Base-by-base conservation (phyloP, 2,329 filamentous ascomycete genomes). In the Hypoxylon sp. region DNA sequence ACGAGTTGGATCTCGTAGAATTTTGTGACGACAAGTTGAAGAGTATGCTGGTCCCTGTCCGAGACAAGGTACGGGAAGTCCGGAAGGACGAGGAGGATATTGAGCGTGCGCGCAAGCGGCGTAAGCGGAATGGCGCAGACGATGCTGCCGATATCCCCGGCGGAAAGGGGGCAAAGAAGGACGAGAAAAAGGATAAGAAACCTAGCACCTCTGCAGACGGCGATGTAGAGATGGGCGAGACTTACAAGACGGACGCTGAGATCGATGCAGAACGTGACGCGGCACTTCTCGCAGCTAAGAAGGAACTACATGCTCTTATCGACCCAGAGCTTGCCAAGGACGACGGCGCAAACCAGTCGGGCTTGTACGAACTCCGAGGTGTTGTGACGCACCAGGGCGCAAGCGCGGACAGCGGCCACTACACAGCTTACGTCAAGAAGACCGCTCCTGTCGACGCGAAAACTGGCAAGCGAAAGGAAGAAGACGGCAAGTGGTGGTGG, bases 401-500 rank as follows among this genome's bases (percentile, higher is more conserved):
- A 63, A 97, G 94, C 76, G 96, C 96, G 19, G 96, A 99, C 80
- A 97, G 95, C 74, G 96, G 96, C 6, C 96, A 99, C 81, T 99
- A 99, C 84, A 99, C 96, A 3, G 91, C 94, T 0, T 99, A 97
- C 77, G 92, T 99, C 72, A 99, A 98, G 86, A 97, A 99, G 86
- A 85, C 90, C 66, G 90, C 87, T 0, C 81, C 84, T 8, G 81
- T 93, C 62, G 91, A 96, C 72, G 85, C 90, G 14, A 88, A 89
- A 74, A 92, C 90, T 19, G 93, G 92, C 71, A 92, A 93, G 82
- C 84, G 88, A 74, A 88, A 87, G 57, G 89, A 91, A 75, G 93
- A 97, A 76, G 93, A 97, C 76, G 94, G 92, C 72, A 97, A 94
- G 74, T 99, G 96, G 96, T 99, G 96, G 95, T 99, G 96, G 95